A percentile compares a stretch with the other conserved stretches of the same genome.
Conservation (phyloP, 2,329 filamentous ascomycete genomes). For the Colletotrichum plurivorum region DNA sequence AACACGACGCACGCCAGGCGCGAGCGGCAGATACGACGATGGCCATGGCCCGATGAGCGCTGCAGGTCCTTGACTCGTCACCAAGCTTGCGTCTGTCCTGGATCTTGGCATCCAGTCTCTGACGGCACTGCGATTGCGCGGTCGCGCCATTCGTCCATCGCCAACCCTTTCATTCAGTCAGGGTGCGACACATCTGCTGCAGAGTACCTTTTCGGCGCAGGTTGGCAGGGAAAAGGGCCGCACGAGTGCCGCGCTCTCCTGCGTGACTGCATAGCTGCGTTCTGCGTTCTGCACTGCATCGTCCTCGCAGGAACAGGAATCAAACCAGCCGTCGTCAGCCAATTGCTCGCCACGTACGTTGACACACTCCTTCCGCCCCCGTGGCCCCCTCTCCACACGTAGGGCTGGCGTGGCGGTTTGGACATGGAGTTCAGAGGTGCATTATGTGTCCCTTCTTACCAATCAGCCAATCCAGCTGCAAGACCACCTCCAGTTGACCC, state of each 20-base stretch:
- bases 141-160: conserved; percentile 27
- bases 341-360: conserved; percentile 27
- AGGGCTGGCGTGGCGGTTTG: conserved; percentile 33
- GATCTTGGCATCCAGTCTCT: background rate
- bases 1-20: background rate
- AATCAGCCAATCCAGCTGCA: background rate
- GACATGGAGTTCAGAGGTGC: background rate
- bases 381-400: conserved; percentile 28
- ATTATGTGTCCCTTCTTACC: background rate
- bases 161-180: background rate
- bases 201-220: conserved; percentile 35
- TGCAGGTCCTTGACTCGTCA: conserved; percentile 37
- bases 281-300: background rate
- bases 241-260: conserved; percentile 16
- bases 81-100: conserved; percentile 33
- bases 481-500: background rate
- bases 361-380: conserved; percentile 8
- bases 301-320: conserved; percentile 30
- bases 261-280: background rate
- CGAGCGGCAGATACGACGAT: background rate
- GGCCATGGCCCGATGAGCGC: background rate
- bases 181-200: conserved; percentile 13
- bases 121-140: conserved; percentile 37
- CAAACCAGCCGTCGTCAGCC: conserved; percentile 26
- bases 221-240: conserved; percentile 10